phyloP scores from a whole-genome alignment of 1,284 basidiomycete genomes.

The Erythrobasidium hasegawianum region DNA sequence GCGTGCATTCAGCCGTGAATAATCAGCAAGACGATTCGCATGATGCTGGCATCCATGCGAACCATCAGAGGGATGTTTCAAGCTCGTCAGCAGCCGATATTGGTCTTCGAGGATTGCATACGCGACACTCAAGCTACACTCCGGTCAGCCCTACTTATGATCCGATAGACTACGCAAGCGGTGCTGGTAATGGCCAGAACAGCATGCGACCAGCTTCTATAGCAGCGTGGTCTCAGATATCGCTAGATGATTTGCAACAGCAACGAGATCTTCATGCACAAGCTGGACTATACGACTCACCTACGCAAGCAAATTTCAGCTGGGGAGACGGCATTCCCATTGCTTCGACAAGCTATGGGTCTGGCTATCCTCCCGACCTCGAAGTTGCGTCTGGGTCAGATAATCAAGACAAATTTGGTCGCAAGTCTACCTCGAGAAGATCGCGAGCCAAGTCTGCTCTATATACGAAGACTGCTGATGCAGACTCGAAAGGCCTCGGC shows the following conservation, averaged over 20 bases:
- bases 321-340: background rate
- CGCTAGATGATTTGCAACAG: background rate
- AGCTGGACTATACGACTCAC: background rate
- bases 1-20: no score
- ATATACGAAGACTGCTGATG: background rate
- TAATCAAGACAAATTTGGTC: no score
- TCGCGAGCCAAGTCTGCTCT: background rate
- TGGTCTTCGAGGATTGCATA: constrained; percentile 1
- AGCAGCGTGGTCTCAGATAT: constrained; percentile 3
- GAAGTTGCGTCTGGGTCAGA: background rate
- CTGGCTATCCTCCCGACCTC: background rate
- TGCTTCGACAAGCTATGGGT: background rate
- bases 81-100: constrained; percentile 1
- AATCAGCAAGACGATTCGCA: no score
- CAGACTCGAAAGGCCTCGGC: background rate
- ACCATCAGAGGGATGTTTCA: background rate
- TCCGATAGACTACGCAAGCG: background rate
- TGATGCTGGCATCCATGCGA: background rate
- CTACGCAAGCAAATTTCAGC: background rate
- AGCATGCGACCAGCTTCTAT: background rate
- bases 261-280: background rate
- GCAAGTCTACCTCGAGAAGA: background rate
- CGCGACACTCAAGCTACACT: background rate
- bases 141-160: background rate
- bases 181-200: background rate